Conservation (phyloP, 768 basidiomycete genomes). For the Leccinum broughii region DNA sequence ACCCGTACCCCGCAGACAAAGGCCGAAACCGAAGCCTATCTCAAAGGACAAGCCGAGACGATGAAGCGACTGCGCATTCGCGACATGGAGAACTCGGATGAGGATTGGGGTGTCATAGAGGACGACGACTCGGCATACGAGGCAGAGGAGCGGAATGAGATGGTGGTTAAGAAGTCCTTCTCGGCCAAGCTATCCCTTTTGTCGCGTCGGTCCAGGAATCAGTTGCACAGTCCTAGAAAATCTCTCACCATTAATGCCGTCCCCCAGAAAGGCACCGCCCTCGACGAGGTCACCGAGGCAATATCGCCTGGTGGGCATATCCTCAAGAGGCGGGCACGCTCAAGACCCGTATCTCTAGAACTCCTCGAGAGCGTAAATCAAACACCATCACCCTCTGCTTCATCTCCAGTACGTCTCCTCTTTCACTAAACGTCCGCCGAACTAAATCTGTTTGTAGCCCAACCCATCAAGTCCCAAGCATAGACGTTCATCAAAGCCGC, state of each 20-base stretch:
- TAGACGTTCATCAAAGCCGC: too few species aligned
- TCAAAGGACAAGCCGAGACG: conserved; percentile 61
- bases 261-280: conserved; percentile 42
- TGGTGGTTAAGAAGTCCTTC: conserved; percentile 36
- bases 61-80: conserved; percentile 60
- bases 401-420: conserved; percentile 24
- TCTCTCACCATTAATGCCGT: conserved; percentile 21
- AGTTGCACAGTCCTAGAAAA: conserved; percentile 32
- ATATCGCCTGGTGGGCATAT: conserved; percentile 79
- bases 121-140: conserved; percentile 57
- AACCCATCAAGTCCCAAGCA: too few species aligned
- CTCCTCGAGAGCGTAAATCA: conserved; percentile 52
- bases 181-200: conserved; percentile 23
- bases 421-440: neutral
- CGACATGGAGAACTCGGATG: conserved; percentile 51
- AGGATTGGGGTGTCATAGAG: conserved; percentile 42
- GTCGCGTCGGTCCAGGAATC: conserved; percentile 30
- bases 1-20: conserved; percentile 35
- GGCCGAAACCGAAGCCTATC: conserved; percentile 37
- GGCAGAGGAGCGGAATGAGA: conserved; percentile 41
- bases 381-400: conserved; percentile 42
- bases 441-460: too few species aligned
- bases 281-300: conserved; percentile 63
- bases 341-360: conserved; percentile 69
- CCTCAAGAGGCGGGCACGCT: conserved; percentile 70